A percentile compares a stretch with the other conserved stretches of the same genome.
These are phyloP conservation scores for Mycena polygramma DNA, from an alignment of 768 basidiomycete species.

Conservation along the genomic window DNA sequence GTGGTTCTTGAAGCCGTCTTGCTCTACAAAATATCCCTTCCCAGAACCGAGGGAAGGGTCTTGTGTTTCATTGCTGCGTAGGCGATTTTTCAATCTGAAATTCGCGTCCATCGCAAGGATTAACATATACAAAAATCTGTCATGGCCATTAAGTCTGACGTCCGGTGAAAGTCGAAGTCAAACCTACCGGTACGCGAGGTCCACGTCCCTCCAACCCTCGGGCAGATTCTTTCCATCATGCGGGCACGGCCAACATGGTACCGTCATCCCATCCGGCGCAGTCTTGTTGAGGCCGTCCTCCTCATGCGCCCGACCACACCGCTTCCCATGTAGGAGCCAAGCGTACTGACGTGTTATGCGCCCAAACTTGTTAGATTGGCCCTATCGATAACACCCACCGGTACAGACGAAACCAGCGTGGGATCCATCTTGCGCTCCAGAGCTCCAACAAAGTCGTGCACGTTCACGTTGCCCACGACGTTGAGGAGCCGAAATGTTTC, in stretches of 20 bases:
- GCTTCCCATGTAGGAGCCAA: constrained; percentile 15
- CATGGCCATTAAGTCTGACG: not conserved
- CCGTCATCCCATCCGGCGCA: constrained; percentile 12
- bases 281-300: constrained; percentile 5
- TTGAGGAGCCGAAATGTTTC: constrained; percentile 29
- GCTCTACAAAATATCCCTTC: not conserved
- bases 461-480: constrained; percentile 31
- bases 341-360: constrained; percentile 25
- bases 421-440: constrained; percentile 18
- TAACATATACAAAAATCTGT: not conserved
- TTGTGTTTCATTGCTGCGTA: not conserved
- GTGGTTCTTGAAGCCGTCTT: not conserved
- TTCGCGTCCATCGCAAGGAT: not conserved
- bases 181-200: not conserved
- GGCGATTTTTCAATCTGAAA: not conserved
- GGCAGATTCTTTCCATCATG: constrained; percentile 32
- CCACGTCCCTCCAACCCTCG: constrained; percentile 26
- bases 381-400: constrained; percentile 12
- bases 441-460: constrained; percentile 18
- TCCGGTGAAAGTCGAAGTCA: too few species aligned
- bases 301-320: constrained; percentile 22
- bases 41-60: not conserved
- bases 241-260: constrained; percentile 36
- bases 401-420: not conserved
- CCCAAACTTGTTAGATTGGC: constrained; percentile 15